Evolutionary conservation across 192 early-diverging fungal species (phyloP).

Genomic region (Ambispora gerdemannii): DNA sequence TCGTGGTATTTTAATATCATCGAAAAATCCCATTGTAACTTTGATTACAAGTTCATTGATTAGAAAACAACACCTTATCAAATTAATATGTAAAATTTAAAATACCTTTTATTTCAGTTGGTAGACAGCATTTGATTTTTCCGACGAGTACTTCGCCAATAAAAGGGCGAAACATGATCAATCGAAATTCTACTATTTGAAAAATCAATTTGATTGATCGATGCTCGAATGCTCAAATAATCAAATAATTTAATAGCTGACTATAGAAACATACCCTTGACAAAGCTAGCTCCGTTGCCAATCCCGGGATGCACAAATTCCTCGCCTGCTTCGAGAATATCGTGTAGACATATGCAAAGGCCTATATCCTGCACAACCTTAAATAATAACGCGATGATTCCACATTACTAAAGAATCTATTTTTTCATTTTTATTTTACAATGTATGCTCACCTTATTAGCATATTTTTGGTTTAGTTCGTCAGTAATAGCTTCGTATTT

Average conservation of each 20-base stretch:
- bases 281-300: slow-evolving; percentile 75
- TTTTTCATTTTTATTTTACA: slow-evolving; percentile 3
- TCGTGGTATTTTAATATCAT: slow-evolving; percentile 81
- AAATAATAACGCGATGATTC: background rate
- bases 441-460: slow-evolving; percentile 97
- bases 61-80: too few species aligned
- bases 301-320: slow-evolving; percentile 79
- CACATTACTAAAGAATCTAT: background rate
- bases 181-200: slow-evolving; percentile 65
- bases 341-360: slow-evolving; percentile 81
- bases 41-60: slow-evolving; percentile 22
- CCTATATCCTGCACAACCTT: slow-evolving; percentile 85
- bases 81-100: background rate
- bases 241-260: slow-evolving; percentile 21
- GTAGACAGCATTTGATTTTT: slow-evolving; percentile 68
- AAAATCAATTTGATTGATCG: background rate
- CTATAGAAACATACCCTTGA: slow-evolving; percentile 66
- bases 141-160: slow-evolving; percentile 83
- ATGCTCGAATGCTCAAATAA: background rate
- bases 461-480: slow-evolving; percentile 87
- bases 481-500: slow-evolving; percentile 77
- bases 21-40: slow-evolving; percentile 87
- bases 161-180: slow-evolving; percentile 91
- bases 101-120: slow-evolving; percentile 69
- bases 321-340: slow-evolving; percentile 80